Evolutionary conservation across 768 basidiomycete species (phyloP), one percentile per base, ranked within the genome.

Genomic region (Trametes maxima): DNA sequence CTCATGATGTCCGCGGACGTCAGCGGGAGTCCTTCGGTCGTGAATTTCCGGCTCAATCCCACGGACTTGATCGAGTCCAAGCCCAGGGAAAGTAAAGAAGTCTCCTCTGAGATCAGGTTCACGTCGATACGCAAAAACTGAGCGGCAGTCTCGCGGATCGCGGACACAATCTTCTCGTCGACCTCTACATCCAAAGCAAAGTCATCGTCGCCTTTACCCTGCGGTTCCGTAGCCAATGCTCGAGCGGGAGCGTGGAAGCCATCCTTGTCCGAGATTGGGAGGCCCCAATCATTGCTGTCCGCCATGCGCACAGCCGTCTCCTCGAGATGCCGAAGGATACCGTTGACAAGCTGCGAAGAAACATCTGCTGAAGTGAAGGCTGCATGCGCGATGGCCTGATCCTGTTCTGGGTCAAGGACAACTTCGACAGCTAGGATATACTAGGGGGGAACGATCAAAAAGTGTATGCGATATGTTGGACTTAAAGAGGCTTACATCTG

Each of bases 31-130:
- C 78, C 79, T 19, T 68, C 68, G 55, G 69, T 69, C 21, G 69
- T 68, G 13, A 82, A 64, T 11, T 57, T 36, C 52, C 72, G 76
- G 33, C 79, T 73, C 37, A 82, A 68, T 2, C 79, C 79, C 11
- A 82, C 76, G 0, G 81, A 76, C 60, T 75, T 77, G 59, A 82
- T 78, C 7, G 81, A 82, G 62, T 82, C 81, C 33, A 82, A 65
- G 8, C 81, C 81, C 54, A 82, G 67, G 5, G 80, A 76, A 13
- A 82, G 67, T 25, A 82, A 73, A 4, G 81, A 81, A 11, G 72
- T 70, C 10, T 54, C 61, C 1, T 6, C 39, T 8, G 48, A 25
- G 42, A 66, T 35, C 13, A 63, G 24, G 52, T 42, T 22, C 3
- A 3, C n/a, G 19, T 54, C 39, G 16, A 63, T 40, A 12, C 54